A percentile compares a stretch with the other conserved stretches of the same genome.
These are phyloP conservation scores for Pythium phragmiticola DNA, from an alignment of 352 stramenopile genomes.

Conservation along the genomic window DNA sequence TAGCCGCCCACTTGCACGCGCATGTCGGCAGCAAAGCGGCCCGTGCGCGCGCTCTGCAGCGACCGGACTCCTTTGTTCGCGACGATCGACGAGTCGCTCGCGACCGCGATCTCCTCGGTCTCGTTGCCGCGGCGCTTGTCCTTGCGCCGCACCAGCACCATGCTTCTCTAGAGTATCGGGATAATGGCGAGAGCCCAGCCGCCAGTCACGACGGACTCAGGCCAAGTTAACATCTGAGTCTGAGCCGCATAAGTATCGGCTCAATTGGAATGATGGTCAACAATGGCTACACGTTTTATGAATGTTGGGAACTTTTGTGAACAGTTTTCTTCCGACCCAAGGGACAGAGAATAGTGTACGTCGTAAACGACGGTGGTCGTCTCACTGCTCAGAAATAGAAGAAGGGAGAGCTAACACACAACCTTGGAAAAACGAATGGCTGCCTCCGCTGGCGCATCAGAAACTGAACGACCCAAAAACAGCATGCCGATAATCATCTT, in stretches of 20 bases:
- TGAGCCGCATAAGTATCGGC: not conserved
- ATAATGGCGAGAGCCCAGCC: not conserved
- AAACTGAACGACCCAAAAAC: no score
- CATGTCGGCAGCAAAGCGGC: constrained; percentile 81
- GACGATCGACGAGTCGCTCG: constrained; percentile 61
- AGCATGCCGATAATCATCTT: no score
- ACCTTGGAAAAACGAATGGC: no score
- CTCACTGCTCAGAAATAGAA: no score
- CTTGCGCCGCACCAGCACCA: constrained; percentile 70
- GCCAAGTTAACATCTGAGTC: not conserved
- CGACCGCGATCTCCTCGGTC: constrained; percentile 53
- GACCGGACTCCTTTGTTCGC: constrained; percentile 69
- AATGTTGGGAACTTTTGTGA: no score
- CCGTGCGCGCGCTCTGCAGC: constrained; percentile 44
- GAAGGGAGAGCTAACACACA: no score
- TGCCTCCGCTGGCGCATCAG: no score
- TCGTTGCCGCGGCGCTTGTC: constrained; percentile 74
- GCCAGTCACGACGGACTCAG: constrained; percentile 8
- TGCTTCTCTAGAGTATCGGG: constrained; percentile 20
- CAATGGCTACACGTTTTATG: not conserved
- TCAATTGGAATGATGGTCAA: not conserved
- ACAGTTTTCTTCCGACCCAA: no score
- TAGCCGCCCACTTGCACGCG: constrained; percentile 69
- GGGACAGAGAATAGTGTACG: no score
- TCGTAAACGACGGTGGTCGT: no score